Percentiles rank a stretch among this genome's conserved stretches.
Conservation (phyloP, 208 protist species). For the Trypanosoma melophagium region DNA sequence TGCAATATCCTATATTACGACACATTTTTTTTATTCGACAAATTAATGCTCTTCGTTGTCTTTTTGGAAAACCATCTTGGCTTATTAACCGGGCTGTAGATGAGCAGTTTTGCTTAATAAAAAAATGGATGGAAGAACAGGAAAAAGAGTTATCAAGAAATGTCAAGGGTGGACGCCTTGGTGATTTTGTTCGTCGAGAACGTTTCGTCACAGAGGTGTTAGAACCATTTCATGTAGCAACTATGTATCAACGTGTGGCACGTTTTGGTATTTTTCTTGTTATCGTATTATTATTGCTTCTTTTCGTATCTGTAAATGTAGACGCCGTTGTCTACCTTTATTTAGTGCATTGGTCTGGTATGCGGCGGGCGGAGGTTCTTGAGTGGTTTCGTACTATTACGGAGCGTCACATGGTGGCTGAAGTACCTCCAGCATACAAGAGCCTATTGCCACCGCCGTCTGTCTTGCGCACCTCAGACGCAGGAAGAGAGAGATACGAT, state of each 20-base stretch:
- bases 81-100: slow-evolving; percentile 73
- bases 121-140: slow-evolving; percentile 55
- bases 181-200: slow-evolving; percentile 67
- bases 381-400: slow-evolving; percentile 68
- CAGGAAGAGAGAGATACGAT: slow-evolving; percentile 38
- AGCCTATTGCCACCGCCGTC: slow-evolving; percentile 67
- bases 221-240: slow-evolving; percentile 71
- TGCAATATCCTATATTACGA: slow-evolving; percentile 79
- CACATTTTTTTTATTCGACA: slow-evolving; percentile 69
- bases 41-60: slow-evolving; percentile 61
- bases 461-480: slow-evolving; percentile 26
- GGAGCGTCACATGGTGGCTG: slow-evolving; percentile 52
- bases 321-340: slow-evolving; percentile 67
- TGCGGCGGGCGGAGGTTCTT: slow-evolving; percentile 42
- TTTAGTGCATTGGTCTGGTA: slow-evolving; percentile 43
- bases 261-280: slow-evolving; percentile 45
- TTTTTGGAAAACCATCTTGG: slow-evolving; percentile 56
- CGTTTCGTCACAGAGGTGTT: slow-evolving; percentile 78
- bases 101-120: slow-evolving; percentile 62
- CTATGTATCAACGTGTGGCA: slow-evolving; percentile 74
- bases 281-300: slow-evolving; percentile 40
- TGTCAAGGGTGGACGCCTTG: slow-evolving; percentile 8
- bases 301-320: slow-evolving; percentile 53
- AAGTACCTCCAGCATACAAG: slow-evolving; percentile 75
- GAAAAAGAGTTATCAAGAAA: slow-evolving; percentile 7